phyloP scores from a whole-genome alignment of 2,329 filamentous ascomycete genomes.

The Fusarium dimerum region DNA sequence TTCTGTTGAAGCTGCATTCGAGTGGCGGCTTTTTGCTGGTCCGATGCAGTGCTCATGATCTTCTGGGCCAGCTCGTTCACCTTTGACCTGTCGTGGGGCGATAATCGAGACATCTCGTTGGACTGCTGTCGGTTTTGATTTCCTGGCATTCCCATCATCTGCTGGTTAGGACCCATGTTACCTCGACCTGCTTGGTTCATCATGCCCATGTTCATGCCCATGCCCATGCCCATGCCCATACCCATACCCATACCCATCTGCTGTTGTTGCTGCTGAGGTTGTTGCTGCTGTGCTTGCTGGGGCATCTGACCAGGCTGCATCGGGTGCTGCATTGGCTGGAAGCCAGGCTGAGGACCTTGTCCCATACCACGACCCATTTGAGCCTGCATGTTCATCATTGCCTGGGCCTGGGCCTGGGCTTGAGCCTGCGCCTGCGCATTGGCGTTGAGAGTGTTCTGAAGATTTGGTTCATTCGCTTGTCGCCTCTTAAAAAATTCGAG shows the following conservation, averaged over 20 bases:
- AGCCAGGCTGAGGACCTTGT: constrained; percentile 53
- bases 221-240: constrained; percentile 31
- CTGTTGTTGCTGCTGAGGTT: constrained; percentile 47
- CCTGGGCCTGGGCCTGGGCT: constrained; percentile 42
- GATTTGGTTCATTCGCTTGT: constrained; percentile 48
- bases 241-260: constrained; percentile 30
- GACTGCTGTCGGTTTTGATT: constrained; percentile 34
- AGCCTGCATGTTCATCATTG: constrained; percentile 55
- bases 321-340: constrained; percentile 59
- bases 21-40: constrained; percentile 43
- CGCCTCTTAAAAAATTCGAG: constrained; percentile 53
- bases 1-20: constrained; percentile 39
- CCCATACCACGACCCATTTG: constrained; percentile 54
- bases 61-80: constrained; percentile 47
- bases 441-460: constrained; percentile 53
- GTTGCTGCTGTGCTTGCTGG: constrained; percentile 49
- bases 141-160: constrained; percentile 40
- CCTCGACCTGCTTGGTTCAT: constrained; percentile 39
- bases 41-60: constrained; percentile 42
- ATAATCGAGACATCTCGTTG: constrained; percentile 40
- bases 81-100: constrained; percentile 45
- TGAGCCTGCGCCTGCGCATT: constrained; percentile 45
- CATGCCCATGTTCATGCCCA: constrained; percentile 36
- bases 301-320: constrained; percentile 58
- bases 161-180: constrained; percentile 43